Base-by-base conservation (phyloP, 2,329 filamentous ascomycete genomes). In the Ceratocystis destructans region DNA sequence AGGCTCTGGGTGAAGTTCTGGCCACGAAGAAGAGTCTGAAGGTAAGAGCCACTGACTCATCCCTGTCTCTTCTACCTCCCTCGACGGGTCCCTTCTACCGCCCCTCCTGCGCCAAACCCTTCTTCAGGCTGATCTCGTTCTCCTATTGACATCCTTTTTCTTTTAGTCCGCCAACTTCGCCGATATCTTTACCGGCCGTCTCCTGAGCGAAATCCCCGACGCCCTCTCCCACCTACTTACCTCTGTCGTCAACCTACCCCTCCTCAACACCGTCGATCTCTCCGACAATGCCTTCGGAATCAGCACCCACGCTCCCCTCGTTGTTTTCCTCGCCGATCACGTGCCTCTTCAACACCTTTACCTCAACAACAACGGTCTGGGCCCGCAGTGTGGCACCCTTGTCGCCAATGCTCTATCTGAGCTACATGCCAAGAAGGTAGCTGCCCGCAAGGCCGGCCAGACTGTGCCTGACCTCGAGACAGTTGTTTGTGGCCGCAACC, bases 271-370 rank as follows among this genome's bases (percentile, higher is more conserved):
- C 37, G 83, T 99, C 77, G 95, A 97, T 77, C 83, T 99, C 50
- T 96, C 93, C 77, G 94, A 99, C 77, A 99, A 99, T 77, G 94
- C 94, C 59, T 99, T 99, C 73, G 94, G 94, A 66, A 85, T 96
- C 69, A 96, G 96, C 77, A 96, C 90, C 17, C 89, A 95, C 75
- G 91, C 90, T 45, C 94, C 93, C 8, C 84, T 99, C 62, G 89
- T 96, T 71, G 89, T 89, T 68, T 99, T 99, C 79, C 85, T 99
- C 69, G 87, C 89, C 66, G 83, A 87, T 67, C 93, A 97, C 77
- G 85, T 89, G 2, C 93, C 94, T 2, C 86, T 99, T 53, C 91
- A 92, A 76, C 92, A 96, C 76, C 84, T 99, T 33, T 90, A 95
- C 77, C 85, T 99, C 67, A 97, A 97, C 82, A 99, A 99, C 82